Evolutionary conservation across 495 filamentous ascomycete species (phyloP), one percentile per base, ranked within the genome.

Genomic region (Sphaerosporella brunnea): DNA sequence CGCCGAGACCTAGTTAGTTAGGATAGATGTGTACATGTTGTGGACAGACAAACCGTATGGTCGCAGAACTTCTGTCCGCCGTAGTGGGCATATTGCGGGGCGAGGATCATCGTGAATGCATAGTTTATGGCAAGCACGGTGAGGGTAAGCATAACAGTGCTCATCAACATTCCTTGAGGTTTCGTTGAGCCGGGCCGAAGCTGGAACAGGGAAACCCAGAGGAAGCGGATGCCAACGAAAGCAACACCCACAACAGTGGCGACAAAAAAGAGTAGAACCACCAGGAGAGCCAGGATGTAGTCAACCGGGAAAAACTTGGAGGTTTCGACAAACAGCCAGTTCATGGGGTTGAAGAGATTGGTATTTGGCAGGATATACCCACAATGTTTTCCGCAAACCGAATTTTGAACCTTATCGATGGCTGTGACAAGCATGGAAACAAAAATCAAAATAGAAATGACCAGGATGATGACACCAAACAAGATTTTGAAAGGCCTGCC

Each of bases 361-460:
- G 88, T 79, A 51, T 85, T 76, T 23, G 78, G 81, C n/a, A 96
- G 75, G 44, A 96, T 80, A 64, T 94, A 97, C 28, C 90, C 90
- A 64, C 90, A 97, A 55, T 75, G 75, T 45, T 75, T 69, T 61
- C 87, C 85, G 75, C 90, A 97, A 52, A 90, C 62, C 0, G 85
- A 94, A 64, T 96, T 95, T 55, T 79, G 84, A 15, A 84, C 82
- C 65, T 97, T 96, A 70, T 97, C 90, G 61, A 95, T 87, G 50
- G 77, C 78, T 0, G 88, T 97, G 57, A 96, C 76, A 46, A 96
- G 73, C 92, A 96, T 97, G 23, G 81, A 88, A 7, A 78, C 70
- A 77, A 84, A 94, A 51, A 85, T 71, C 18, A 87, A 47, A 23
- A 93, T 62, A 7, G 80, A 66, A 21, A 93, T 50, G 15, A 75